phyloP scores from a whole-genome alignment of 1,284 basidiomycete species.

The Naganishia liquefaciens region DNA sequence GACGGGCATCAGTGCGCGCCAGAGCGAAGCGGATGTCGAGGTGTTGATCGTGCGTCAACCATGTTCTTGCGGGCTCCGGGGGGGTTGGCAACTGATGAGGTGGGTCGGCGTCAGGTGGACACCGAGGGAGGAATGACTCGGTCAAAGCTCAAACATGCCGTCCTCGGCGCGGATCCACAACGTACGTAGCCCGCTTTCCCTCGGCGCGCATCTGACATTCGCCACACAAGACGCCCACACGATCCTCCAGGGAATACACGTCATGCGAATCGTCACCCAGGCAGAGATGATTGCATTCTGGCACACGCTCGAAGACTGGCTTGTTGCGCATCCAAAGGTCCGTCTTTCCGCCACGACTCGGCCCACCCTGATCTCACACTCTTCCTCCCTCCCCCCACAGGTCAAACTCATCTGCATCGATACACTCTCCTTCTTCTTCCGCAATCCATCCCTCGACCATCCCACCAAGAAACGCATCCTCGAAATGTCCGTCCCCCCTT shows the following conservation, averaged over 20 bases:
- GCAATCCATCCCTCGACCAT: conserved; percentile 48
- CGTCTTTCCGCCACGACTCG: too few relatives aligned
- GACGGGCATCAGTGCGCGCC: conserved; percentile 43
- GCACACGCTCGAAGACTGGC: conserved; percentile 49
- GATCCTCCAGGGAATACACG: conserved; percentile 45
- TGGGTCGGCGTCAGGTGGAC: conserved; percentile 43
- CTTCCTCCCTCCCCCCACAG: conserved; percentile 33
- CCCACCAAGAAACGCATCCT: conserved; percentile 42
- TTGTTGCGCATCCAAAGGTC: conserved; percentile 47
- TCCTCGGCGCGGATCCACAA: conserved; percentile 18
- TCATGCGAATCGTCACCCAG: conserved; percentile 49
- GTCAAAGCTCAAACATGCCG: conserved; percentile 37
- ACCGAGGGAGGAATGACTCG: conserved; percentile 49
- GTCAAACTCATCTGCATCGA: conserved; percentile 51
- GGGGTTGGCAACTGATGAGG: not conserved
- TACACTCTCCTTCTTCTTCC: conserved; percentile 51
- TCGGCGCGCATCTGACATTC: conserved; percentile 1
- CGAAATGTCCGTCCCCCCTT: conserved; percentile 44
- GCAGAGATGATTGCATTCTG: conserved; percentile 50
- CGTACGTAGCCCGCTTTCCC: not conserved
- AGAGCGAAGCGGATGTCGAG: conserved; percentile 35
- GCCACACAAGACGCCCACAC: conserved; percentile 12
- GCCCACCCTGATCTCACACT: not conserved
- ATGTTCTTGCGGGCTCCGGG: too few relatives aligned
- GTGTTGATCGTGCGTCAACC: conserved; percentile 50